Base-by-base conservation (phyloP, 2,329 filamentous ascomycete genomes). In the Calonectria hongkongensis region DNA sequence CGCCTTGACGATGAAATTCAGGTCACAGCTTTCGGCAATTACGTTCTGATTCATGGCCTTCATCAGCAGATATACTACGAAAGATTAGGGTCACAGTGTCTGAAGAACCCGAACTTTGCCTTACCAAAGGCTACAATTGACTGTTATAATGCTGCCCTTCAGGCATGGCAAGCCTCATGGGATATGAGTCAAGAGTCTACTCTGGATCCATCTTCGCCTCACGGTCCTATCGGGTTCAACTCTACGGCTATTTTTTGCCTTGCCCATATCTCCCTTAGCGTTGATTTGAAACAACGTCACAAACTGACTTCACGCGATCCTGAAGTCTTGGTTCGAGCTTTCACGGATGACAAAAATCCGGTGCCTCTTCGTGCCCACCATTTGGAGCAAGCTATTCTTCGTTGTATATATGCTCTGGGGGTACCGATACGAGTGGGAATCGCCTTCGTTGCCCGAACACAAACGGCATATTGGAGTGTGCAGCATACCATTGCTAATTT, bases 391-490 rank as follows among this genome's bases (percentile, higher is more conserved):
- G 88, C 88, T 4, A 80, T 89, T 2, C 79, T 90, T 4, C 88
- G 90, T 75, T 87, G 87, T 21, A 86, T 87, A 0, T 88, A 89
- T 70, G 88, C 88, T 15, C 82, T 90, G 13, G 89, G 88, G 13
- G 88, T 90, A 36, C 88, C 87, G 0, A 86, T 90, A 4, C 84
- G 88, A 54, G 83, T 90, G 9, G 88, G 88, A 2, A 86, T 90
- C 64, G 85, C 87, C 65, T 88, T 88, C 64, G 88, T 90, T 47
- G 87, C 88, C 3, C 84, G 84, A 56, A 89, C 86, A 2, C 88
- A 89, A 76, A 88, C 87, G 1, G 87, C 89, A 68, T 87, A 89
- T 76, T 90, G 88, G 89, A 88, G 86, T 47, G 87, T 89, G 36
- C 87, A 89, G 74, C 88, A 90, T 75, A 88, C 87, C 1, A 81